Evolutionary conservation across 352 stramenopile genomes (phyloP).

Genomic region (Pythium sukuiense): DNA sequence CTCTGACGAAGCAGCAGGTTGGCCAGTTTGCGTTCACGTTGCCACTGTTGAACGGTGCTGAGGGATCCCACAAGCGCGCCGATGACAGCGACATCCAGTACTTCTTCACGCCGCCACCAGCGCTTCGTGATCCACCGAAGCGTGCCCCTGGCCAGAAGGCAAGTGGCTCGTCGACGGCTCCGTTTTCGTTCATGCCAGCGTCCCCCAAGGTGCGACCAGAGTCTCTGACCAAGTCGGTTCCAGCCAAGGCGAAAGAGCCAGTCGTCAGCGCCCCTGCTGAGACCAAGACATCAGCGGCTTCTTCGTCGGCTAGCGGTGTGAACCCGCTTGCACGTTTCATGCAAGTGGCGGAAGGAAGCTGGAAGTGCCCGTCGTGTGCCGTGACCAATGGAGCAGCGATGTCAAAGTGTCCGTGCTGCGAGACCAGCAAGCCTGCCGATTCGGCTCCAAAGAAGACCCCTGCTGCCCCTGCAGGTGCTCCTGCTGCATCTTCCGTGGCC

Average conservation of each 20-base stretch:
- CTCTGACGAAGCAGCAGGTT: constrained; percentile 8
- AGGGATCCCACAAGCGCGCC: constrained; percentile 20
- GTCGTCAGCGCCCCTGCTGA: background rate
- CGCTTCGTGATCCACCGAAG: constrained; percentile 59
- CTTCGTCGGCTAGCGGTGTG: background rate
- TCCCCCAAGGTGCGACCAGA: constrained; percentile 58
- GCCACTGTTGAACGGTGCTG: constrained; percentile 18
- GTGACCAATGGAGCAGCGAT: constrained; percentile 61
- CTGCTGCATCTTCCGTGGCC: background rate
- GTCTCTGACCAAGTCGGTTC: constrained; percentile 35
- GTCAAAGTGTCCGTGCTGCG: constrained; percentile 74
- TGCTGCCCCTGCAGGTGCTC: background rate
- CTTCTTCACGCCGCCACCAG: constrained; percentile 62
- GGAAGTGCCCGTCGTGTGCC: constrained; percentile 79
- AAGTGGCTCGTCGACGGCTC: constrained; percentile 28
- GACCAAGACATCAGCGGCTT: background rate
- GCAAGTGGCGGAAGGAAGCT: constrained; percentile 48
- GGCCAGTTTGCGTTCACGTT: constrained; percentile 60
- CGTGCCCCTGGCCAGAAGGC: constrained; percentile 32
- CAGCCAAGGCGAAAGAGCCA: constrained; percentile 28
- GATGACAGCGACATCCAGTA: constrained; percentile 52
- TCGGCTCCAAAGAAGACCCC: constrained; percentile 1
- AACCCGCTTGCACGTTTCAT: constrained; percentile 33
- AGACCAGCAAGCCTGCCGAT: constrained; percentile 23
- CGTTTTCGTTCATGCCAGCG: constrained; percentile 66